Evolutionary conservation across 2,329 filamentous ascomycete species (phyloP), one percentile per base, ranked within the genome.

Genomic region (Fusarium verticillioides): DNA sequence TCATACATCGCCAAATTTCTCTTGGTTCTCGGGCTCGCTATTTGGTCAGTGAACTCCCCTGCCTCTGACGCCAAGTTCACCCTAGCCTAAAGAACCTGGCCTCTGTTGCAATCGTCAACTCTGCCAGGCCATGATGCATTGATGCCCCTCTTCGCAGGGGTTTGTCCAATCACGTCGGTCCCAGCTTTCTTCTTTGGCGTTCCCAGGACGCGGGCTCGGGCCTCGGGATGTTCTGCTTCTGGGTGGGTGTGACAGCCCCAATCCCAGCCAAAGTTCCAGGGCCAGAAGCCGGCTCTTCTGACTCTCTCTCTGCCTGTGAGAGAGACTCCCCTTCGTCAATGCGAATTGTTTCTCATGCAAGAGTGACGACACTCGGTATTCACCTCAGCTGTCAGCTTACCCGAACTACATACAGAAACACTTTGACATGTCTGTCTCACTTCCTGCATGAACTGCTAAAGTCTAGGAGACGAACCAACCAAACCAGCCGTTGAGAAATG

Each of bases 141-240:
- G 39, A 59, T 21, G 62, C 56, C 74, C 66, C 68, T 59, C 42
- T 54, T 58, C 64, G 49, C 57, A 43, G 44, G 42, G 30, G 56
- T 11, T 21, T 10, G 21, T 39, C 79, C 78, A 80, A 80, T 80
- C 72, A 79, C 7, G 54, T 30, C 36, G 52, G 77, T 80, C 78
- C 77, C 79, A 72, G 74, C 67, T 68, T 68, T 66, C 54, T 72
- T 74, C 57, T 47, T 71, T 77, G 73, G 75, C 69, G 71, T 78
- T 74, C 75, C 79, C 75, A 77, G 71, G 63, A 78, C 78, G 64
- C 66, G 70, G 79, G 71, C 73, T 78, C 77, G 78, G 78, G 76
- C 76, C 75, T 77, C 75, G 74, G 76, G 72, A 78, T 78, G 76
- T 78, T 71, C 76, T 78, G 76, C 76, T 77, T 78, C 73, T 75